Evolutionary conservation across 352 stramenopile species (phyloP).

Genomic region (Pythium plurisporium): DNA sequence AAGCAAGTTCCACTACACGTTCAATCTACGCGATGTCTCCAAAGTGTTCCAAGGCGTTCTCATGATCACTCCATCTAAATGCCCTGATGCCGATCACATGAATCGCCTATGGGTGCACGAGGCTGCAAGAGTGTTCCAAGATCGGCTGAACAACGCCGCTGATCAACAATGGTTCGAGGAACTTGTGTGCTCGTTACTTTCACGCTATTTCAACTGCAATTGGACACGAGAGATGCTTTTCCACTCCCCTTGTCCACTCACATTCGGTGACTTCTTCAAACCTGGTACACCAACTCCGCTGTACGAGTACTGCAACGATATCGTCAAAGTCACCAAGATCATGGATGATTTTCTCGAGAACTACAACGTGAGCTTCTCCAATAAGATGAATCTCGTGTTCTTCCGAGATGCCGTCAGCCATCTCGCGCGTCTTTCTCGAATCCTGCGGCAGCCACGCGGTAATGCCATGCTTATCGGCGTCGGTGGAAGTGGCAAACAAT

Average conservation of each 20-base stretch:
- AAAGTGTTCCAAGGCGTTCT: conserved; percentile 96
- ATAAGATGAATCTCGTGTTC: conserved; percentile 96
- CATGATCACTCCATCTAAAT: conserved; percentile 89
- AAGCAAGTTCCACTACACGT: conserved; percentile 93
- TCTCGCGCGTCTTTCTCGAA: conserved; percentile 82
- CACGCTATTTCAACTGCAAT: conserved; percentile 69
- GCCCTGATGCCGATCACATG: conserved; percentile 77
- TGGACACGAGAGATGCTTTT: conserved; percentile 85
- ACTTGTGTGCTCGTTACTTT: conserved; percentile 78
- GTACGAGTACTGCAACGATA: conserved; percentile 86
- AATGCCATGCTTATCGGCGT: conserved; percentile 97
- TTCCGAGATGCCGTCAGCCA: conserved; percentile 93
- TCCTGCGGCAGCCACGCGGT: conserved; percentile 89
- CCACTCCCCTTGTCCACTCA: conserved; percentile 76
- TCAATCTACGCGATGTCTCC: conserved; percentile 94
- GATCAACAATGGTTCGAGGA: conserved; percentile 92
- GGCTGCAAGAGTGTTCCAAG: conserved; percentile 89
- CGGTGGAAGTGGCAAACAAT: conserved; percentile 93
- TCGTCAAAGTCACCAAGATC: conserved; percentile 75
- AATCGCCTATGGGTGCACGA: conserved; percentile 92
- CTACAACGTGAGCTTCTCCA: conserved; percentile 93
- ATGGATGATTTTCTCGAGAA: conserved; percentile 92
- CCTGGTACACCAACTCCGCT: conserved; percentile 62
- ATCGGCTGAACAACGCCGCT: conserved; percentile 84
- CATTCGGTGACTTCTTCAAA: conserved; percentile 93